A percentile compares a stretch with the other conserved stretches of the same genome.
Evolutionary conservation across 257 asterid species (phyloP).

Genomic region (Plantago ovata): DNA sequence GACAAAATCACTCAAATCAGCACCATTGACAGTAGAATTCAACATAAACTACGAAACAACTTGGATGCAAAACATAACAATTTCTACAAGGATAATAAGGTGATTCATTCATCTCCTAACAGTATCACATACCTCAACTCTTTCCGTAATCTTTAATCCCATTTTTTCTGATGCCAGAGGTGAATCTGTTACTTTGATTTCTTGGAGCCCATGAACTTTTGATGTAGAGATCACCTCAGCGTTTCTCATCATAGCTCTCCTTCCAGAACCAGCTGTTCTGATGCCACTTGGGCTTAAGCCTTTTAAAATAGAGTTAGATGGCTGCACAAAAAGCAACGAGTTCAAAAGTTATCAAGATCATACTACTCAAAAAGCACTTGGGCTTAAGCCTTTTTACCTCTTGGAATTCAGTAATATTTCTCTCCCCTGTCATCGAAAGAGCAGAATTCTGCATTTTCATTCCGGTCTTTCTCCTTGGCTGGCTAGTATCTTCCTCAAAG

Average conservation of each 20-base stretch:
- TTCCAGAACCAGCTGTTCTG: conserved; percentile 20
- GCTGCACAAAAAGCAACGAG: conserved; percentile 23
- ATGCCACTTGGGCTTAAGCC: conserved; percentile 22
- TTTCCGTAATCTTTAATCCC: conserved; percentile 20
- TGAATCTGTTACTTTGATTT: conserved; percentile 23
- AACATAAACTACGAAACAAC: conserved; percentile 2
- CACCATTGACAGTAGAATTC: conserved; percentile 1
- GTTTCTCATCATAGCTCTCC: conserved; percentile 17
- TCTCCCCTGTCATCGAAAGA: conserved; percentile 14
- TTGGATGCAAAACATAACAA: not conserved
- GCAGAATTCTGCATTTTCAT: conserved; percentile 17
- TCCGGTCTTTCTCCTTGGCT: conserved; percentile 10
- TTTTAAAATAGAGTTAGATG: conserved; percentile 21
- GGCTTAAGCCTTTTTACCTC: conserved; percentile 25
- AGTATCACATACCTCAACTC: conserved; percentile 26
- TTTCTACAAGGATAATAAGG: conserved; percentile 4
- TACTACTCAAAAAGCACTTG: conserved; percentile 7
- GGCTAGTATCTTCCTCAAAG: conserved; percentile 13
- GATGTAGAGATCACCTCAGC: conserved; percentile 17
- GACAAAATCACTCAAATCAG: conserved; percentile 16
- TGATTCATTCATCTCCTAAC: not conserved
- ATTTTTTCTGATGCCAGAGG: conserved; percentile 9
- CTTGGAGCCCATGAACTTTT: conserved; percentile 14
- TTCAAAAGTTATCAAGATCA: conserved; percentile 10
- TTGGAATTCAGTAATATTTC: conserved; percentile 14